A percentile compares a stretch with the other conserved stretches of the same genome.
Conservation (phyloP, 805 yeast species). For the Candida vartiovaarae region DNA sequence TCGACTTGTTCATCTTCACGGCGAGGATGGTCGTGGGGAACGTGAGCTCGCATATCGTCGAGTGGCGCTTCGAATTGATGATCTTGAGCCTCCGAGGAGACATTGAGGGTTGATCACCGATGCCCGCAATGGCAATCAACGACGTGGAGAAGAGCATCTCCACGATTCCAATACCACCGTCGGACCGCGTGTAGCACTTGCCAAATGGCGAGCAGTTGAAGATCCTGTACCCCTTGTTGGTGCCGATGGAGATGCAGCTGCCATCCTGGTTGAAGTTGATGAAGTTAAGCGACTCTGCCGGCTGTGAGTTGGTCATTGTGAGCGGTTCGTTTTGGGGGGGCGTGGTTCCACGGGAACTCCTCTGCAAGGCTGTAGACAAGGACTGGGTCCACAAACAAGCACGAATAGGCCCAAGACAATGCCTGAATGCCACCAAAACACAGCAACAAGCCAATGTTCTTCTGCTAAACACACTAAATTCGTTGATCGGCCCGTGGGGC, state of each 20-base stretch:
- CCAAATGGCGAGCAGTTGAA: constrained; percentile 68
- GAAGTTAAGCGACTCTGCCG: constrained; percentile 30
- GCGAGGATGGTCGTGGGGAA: constrained; percentile 57
- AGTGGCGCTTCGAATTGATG: constrained; percentile 63
- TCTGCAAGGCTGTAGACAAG: no score
- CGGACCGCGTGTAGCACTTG: constrained; percentile 33
- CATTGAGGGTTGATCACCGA: constrained; percentile 58
- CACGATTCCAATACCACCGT: constrained; percentile 56
- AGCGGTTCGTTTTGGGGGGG: no score
- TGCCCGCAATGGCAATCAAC: constrained; percentile 62
- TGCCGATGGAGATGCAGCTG: constrained; percentile 64
- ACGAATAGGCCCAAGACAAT: no score
- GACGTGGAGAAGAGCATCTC: constrained; percentile 78
- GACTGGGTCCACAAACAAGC: no score
- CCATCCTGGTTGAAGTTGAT: constrained; percentile 72
- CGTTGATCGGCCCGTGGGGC: no score
- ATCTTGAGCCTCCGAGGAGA: constrained; percentile 80
- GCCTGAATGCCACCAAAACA: no score
- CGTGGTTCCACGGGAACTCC: no score
- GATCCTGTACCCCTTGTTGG: constrained; percentile 54
- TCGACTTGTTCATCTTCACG: constrained; percentile 57
- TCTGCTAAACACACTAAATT: no score
- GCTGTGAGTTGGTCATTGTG: no score
- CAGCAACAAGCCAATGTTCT: no score
- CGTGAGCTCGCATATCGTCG: constrained; percentile 62